These are phyloP conservation scores for Cladosporium sp. DNA, from an alignment of 2,329 filamentous ascomycete genomes.

Conservation along the genomic window DNA sequence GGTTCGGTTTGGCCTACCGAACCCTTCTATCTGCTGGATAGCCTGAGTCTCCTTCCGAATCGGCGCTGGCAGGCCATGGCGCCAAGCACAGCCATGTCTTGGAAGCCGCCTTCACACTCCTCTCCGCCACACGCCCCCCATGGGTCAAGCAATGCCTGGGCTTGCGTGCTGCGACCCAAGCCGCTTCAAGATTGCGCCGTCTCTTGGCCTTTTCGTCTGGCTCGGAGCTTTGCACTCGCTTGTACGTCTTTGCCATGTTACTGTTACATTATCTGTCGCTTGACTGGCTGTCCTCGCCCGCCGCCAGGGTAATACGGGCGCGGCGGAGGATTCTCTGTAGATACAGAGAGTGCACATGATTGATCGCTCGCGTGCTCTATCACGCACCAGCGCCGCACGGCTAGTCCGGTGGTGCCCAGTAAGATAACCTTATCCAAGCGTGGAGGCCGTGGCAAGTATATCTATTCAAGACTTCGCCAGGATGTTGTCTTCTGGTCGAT, in stretches of 20 bases:
- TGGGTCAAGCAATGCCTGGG: conserved; percentile 12
- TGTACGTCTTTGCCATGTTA: conserved; percentile 14
- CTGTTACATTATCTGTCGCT: conserved; percentile 16
- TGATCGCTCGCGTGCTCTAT: conserved; percentile 20
- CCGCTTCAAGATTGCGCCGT: conserved; percentile 18
- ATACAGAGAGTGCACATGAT: conserved; percentile 14
- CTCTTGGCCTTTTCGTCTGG: conserved; percentile 2
- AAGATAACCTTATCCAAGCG: conserved; percentile 17
- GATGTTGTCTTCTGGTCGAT: neutral
- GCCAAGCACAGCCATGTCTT: neutral
- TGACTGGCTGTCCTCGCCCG: conserved; percentile 9
- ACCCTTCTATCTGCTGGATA: neutral
- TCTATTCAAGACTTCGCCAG: conserved; percentile 7
- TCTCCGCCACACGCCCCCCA: conserved; percentile 11
- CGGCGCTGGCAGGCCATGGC: conserved; percentile 10
- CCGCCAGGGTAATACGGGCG: conserved; percentile 12
- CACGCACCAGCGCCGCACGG: conserved; percentile 4
- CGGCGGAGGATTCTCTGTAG: conserved; percentile 13
- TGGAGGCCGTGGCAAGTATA: conserved; percentile 11
- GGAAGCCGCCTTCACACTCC: conserved; percentile 6
- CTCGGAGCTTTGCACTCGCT: conserved; percentile 5
- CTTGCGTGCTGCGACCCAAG: conserved; percentile 19
- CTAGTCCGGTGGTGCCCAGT: neutral
- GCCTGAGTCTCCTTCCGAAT: conserved; percentile 9
- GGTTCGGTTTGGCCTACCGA: conserved; percentile 15